These are phyloP conservation scores for Breviolum minutum DNA, from an alignment of 73 alveolate species.

Conservation along the genomic window DNA sequence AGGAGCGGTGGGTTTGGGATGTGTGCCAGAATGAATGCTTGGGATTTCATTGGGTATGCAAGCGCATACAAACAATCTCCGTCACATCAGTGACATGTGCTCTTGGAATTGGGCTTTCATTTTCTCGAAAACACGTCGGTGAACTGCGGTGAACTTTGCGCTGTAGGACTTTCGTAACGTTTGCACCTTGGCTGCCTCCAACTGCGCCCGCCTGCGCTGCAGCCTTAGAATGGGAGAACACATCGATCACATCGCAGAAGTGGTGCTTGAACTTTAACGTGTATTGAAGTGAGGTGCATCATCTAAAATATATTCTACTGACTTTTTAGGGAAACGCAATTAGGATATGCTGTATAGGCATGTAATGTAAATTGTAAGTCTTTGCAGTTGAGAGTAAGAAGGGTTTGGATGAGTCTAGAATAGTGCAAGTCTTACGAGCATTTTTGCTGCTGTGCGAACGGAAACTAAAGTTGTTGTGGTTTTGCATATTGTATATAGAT, in stretches of 20 bases:
- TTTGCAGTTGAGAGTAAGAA: too few species aligned
- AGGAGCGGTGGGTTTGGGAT: neutral
- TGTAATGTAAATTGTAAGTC: too few species aligned
- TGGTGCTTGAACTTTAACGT: neutral
- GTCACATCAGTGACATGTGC: neutral
- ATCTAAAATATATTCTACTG: neutral
- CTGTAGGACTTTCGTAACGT: constrained; percentile 50
- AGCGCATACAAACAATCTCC: neutral
- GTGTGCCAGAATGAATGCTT: neutral
- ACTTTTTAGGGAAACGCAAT: too few species aligned
- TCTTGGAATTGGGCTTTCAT: neutral
- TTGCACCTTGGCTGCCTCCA: constrained; percentile 74
- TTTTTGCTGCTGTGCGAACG: too few species aligned
- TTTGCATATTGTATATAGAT: too few species aligned
- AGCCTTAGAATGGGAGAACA: neutral
- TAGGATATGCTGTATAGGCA: too few species aligned
- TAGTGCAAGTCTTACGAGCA: too few species aligned
- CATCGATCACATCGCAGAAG: neutral
- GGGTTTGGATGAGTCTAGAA: too few species aligned
- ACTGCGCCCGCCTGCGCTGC: constrained; percentile 45
- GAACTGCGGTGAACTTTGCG: neutral
- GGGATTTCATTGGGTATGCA: neutral
- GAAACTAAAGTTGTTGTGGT: too few species aligned
- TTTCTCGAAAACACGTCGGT: neutral
- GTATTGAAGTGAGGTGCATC: neutral